phyloP scores from a whole-genome alignment of 1,284 basidiomycete genomes.

The Austroboletus novae-zelandiae region DNA sequence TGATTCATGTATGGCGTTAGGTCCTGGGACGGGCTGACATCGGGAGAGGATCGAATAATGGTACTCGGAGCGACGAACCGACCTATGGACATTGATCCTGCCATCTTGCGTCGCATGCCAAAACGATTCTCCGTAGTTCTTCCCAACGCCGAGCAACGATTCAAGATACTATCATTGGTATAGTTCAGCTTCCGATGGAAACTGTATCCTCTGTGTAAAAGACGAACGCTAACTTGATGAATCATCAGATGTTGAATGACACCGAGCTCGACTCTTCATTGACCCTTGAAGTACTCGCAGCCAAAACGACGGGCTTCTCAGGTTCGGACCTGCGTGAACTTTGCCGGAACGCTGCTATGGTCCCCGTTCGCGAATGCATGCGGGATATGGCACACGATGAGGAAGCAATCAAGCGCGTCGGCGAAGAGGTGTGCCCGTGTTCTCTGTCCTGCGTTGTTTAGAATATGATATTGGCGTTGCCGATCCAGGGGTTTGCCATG shows the following conservation, averaged over 20 bases:
- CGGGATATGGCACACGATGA: constrained; percentile 55
- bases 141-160: constrained; percentile 79
- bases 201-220: no score
- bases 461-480: neutral
- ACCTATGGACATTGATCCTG: constrained; percentile 93
- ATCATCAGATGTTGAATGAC: constrained; percentile 78
- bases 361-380: constrained; percentile 87
- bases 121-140: constrained; percentile 93
- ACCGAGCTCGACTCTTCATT: constrained; percentile 70
- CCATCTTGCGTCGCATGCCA: constrained; percentile 95
- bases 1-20: constrained; percentile 40
- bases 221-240: neutral
- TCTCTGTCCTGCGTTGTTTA: neutral
- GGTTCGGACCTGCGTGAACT: constrained; percentile 94
- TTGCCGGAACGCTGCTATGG: constrained; percentile 92
- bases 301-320: constrained; percentile 75
- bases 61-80: constrained; percentile 97
- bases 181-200: constrained; percentile 25
- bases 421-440: constrained; percentile 49
- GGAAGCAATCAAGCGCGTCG: constrained; percentile 50
- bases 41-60: constrained; percentile 81
- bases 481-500: constrained; percentile 67
- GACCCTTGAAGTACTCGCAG: constrained; percentile 66
- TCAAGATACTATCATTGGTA: constrained; percentile 88
- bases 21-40: constrained; percentile 96